Evolutionary conservation across 2,329 filamentous ascomycete species (phyloP).

Genomic region (Xylariaceae sp.): DNA sequence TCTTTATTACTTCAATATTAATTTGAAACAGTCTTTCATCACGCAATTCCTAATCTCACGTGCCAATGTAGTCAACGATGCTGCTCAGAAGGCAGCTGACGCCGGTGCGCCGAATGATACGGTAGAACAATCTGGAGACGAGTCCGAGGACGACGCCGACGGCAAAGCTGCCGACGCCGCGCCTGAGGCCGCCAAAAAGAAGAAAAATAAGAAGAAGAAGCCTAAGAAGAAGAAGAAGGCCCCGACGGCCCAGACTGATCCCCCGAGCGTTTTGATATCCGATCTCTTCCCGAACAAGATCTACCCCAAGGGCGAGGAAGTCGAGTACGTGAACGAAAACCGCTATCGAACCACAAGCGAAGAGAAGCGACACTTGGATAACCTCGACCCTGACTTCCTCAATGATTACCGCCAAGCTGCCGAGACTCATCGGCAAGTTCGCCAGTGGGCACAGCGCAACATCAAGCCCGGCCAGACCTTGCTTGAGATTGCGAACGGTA

Average conservation of each 20-base stretch:
- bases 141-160: constrained; percentile 50
- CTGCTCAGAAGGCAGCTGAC: constrained; percentile 4
- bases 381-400: constrained; percentile 73
- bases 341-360: constrained; percentile 72
- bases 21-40: not conserved
- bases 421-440: constrained; percentile 85
- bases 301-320: constrained; percentile 74
- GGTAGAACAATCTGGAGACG: constrained; percentile 41
- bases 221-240: constrained; percentile 64
- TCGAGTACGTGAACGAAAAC: constrained; percentile 74
- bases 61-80: constrained; percentile 31
- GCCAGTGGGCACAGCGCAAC: constrained; percentile 73
- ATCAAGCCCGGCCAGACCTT: constrained; percentile 77
- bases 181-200: constrained; percentile 47
- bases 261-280: constrained; percentile 67
- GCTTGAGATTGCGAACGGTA: constrained; percentile 79
- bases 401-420: constrained; percentile 76
- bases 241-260: constrained; percentile 67
- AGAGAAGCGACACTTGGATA: constrained; percentile 78
- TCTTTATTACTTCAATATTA: not conserved
- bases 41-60: constrained; percentile 29
- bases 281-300: constrained; percentile 65
- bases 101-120: constrained; percentile 35
- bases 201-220: constrained; percentile 80
- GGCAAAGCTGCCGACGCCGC: constrained; percentile 35